Conservation (phyloP, 2,329 filamentous ascomycete genomes). For the Calycina marina region DNA sequence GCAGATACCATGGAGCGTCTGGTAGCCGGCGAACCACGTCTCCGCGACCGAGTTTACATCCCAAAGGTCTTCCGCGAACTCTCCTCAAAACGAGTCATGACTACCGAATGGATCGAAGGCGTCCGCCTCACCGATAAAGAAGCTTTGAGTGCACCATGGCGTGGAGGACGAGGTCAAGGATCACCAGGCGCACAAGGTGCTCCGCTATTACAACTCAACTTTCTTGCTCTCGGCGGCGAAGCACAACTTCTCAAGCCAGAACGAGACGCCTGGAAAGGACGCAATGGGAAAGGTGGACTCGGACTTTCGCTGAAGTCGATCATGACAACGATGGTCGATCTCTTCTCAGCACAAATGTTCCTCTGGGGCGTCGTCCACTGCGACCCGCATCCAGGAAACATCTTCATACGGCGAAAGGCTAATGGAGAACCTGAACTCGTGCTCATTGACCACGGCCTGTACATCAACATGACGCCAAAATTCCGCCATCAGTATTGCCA, state of each 20-base stretch:
- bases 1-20: conserved; percentile 69
- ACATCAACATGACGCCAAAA: conserved; percentile 73
- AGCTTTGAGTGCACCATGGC: conserved; percentile 62
- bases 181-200: conserved; percentile 64
- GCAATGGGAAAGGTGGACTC: conserved; percentile 59
- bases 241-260: conserved; percentile 61
- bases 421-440: conserved; percentile 79
- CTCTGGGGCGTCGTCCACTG: conserved; percentile 93
- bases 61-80: conserved; percentile 74
- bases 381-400: conserved; percentile 94
- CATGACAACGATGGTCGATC: conserved; percentile 91
- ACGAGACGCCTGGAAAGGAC: conserved; percentile 64
- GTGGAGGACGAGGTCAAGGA: conserved; percentile 59
- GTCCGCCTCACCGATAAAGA: conserved; percentile 86
- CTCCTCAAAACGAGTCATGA: conserved; percentile 71
- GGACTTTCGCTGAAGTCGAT: conserved; percentile 73
- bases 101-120: conserved; percentile 96
- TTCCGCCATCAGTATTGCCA: conserved; percentile 77
- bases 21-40: conserved; percentile 58
- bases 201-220: conserved; percentile 30
- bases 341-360: conserved; percentile 97
- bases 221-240: conserved; percentile 30
- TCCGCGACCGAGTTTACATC: conserved; percentile 75
- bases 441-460: conserved; percentile 92
- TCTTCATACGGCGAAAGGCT: conserved; percentile 79